These are phyloP conservation scores for Lagenidium sp. DNA, from an alignment of 352 stramenopile genomes.

Conservation along the genomic window DNA sequence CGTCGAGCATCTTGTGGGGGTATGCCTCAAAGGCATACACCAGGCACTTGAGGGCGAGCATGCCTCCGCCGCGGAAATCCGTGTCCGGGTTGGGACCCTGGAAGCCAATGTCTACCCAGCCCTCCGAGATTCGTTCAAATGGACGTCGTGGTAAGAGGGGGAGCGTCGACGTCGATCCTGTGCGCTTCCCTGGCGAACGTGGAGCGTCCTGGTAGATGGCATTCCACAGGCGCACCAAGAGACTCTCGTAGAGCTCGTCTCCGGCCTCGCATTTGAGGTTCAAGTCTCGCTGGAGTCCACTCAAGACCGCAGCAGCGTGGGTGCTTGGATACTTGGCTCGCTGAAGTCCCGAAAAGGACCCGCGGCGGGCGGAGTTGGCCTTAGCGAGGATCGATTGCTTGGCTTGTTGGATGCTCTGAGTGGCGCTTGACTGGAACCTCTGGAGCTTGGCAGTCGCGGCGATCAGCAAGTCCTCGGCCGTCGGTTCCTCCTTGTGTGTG, in stretches of 20 bases:
- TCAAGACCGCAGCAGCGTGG: slow-evolving; percentile 31
- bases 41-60: slow-evolving; percentile 79
- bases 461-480: slow-evolving; percentile 47
- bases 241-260: slow-evolving; percentile 51
- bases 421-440: slow-evolving; percentile 25
- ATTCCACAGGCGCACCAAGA: slow-evolving; percentile 55
- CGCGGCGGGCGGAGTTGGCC: slow-evolving; percentile 1
- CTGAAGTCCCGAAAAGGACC: not conserved
- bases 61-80: slow-evolving; percentile 73
- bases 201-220: slow-evolving; percentile 34
- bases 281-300: slow-evolving; percentile 47
- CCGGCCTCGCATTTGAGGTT: slow-evolving; percentile 49
- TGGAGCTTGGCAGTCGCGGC: slow-evolving; percentile 46
- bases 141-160: slow-evolving; percentile 3
- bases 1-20: slow-evolving; percentile 51
- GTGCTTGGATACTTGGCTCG: slow-evolving; percentile 15
- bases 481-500: slow-evolving; percentile 49
- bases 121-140: slow-evolving; percentile 36
- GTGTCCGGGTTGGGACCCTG: slow-evolving; percentile 71
- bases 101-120: slow-evolving; percentile 73
- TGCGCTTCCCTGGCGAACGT: slow-evolving; percentile 3
- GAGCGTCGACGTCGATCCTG: not conserved
- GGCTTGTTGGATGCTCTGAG: slow-evolving; percentile 20
- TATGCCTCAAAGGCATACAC: slow-evolving; percentile 75
- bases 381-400: slow-evolving; percentile 28